Evolutionary conservation across 768 basidiomycete species (phyloP), one percentile per base, ranked within the genome.

Genomic region (Wakefieldia striispora): DNA sequence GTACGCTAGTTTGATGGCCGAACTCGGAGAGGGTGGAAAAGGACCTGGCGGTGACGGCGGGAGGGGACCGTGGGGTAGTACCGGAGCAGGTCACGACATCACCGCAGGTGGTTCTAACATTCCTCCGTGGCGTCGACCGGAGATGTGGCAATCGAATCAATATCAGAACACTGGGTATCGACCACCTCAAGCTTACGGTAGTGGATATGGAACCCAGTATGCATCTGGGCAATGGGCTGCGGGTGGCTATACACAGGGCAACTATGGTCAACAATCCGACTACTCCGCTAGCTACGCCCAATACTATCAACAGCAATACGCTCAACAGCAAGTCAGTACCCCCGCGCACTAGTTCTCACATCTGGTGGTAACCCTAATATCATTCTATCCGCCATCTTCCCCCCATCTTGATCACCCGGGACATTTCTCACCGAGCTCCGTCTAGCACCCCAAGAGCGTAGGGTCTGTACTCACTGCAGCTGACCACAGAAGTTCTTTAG

Each of bases 1-100:
- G 74, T 98, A 97, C 62, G 93, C 93, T 35, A 93, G 82, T 60
- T 73, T 99, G 56, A 95, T 99, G 95, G 94, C 91, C 43, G 97
- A 99, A 74, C 81, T 99, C 33, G 97, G 97, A 45, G 97, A 99
- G 73, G 80, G 80, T 29, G 80, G 74, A 41, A 77, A 74, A 51
- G 79, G 82, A 41, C 72, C 74, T 43, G 73, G 74, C 33, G 76
- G 73, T 45, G 87, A 84, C 62, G 68, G 74, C 37, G 71, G 70
- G 53, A 81, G 78, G 60, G 73, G 76, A 27, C 65, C 76, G 14
- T 86, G 86, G 71, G 80, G 85, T 56, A 84, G 84, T 54, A 81
- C 83, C 24, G 80, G 80, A 61, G 85, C 84, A 57, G 76, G 74
- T 47, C 72, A 78, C 46, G 77, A 79, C 45, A 76, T 80, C 49